Evolutionary conservation across 148 eudicot genomes (phyloP).

Genomic region (Arbutus unedo): DNA sequence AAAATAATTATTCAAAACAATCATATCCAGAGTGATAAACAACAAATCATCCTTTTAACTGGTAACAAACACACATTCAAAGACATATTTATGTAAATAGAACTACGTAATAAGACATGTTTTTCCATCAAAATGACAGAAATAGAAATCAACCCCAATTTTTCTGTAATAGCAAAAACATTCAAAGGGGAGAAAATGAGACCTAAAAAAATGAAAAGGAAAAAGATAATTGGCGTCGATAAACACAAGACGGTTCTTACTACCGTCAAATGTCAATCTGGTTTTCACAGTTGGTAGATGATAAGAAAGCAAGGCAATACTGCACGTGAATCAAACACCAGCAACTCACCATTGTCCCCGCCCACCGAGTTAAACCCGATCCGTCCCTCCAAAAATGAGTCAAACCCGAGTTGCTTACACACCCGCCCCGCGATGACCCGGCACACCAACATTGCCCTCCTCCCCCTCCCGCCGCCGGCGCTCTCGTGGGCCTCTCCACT

Average conservation of each 20-base stretch:
- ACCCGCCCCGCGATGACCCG: slow-evolving; percentile 95
- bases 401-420: slow-evolving; percentile 29
- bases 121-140: too few relatives aligned
- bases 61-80: too few relatives aligned
- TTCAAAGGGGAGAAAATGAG: neutral
- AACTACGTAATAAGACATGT: too few relatives aligned
- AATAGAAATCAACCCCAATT: too few relatives aligned
- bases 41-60: too few relatives aligned
- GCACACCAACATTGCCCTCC: slow-evolving; percentile 76
- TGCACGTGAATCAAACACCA: slow-evolving; percentile 86
- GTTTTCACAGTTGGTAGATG: slow-evolving; percentile 69
- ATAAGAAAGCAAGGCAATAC: slow-evolving; percentile 90
- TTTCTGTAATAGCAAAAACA: too few relatives aligned
- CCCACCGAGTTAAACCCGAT: slow-evolving; percentile 50
- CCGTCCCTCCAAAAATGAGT: slow-evolving; percentile 25
- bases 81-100: too few relatives aligned
- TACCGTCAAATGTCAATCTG: neutral
- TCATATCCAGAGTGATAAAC: too few relatives aligned
- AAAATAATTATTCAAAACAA: too few relatives aligned
- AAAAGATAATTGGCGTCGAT: slow-evolving; percentile 19
- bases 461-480: slow-evolving; percentile 74
- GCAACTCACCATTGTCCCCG: slow-evolving; percentile 69
- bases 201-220: neutral
- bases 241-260: slow-evolving; percentile 21
- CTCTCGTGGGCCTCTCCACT: slow-evolving; percentile 84